phyloP scores from a whole-genome alignment of 805 yeast species.

The Spencermartinsiella europaea region DNA sequence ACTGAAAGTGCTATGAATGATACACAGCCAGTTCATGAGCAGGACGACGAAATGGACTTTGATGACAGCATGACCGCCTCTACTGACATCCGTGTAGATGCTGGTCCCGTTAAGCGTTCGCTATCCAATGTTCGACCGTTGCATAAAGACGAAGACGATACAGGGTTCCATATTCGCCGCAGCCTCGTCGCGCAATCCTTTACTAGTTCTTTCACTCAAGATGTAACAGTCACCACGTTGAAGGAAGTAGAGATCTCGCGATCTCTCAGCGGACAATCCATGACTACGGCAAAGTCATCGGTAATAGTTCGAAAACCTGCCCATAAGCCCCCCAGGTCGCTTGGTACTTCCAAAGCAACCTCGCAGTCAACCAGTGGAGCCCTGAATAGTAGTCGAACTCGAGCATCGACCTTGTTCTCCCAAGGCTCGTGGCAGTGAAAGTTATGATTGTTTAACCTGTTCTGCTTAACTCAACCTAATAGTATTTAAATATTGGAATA shows the following conservation, averaged over 20 bases:
- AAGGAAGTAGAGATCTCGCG: conserved; percentile 5
- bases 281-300: not conserved
- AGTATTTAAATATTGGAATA: too few relatives aligned
- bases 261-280: conserved; percentile 2
- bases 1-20: conserved; percentile 17
- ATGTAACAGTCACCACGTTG: not conserved
- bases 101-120: not conserved
- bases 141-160: not conserved
- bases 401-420: not conserved
- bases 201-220: not conserved
- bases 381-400: not conserved
- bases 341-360: not conserved
- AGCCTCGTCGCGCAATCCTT: not conserved
- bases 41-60: not conserved
- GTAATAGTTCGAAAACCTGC: not conserved
- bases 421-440: conserved; percentile 1
- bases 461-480: too few relatives aligned
- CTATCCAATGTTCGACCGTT: not conserved
- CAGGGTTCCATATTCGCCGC: not conserved
- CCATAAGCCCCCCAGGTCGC: not conserved
- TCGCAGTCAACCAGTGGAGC: not conserved
- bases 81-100: not conserved
- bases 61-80: too few relatives aligned
- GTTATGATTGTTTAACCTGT: not conserved
- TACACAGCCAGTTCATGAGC: not conserved